Base-by-base conservation (phyloP, 2,329 filamentous ascomycete species). In the Phoma herbarum region DNA sequence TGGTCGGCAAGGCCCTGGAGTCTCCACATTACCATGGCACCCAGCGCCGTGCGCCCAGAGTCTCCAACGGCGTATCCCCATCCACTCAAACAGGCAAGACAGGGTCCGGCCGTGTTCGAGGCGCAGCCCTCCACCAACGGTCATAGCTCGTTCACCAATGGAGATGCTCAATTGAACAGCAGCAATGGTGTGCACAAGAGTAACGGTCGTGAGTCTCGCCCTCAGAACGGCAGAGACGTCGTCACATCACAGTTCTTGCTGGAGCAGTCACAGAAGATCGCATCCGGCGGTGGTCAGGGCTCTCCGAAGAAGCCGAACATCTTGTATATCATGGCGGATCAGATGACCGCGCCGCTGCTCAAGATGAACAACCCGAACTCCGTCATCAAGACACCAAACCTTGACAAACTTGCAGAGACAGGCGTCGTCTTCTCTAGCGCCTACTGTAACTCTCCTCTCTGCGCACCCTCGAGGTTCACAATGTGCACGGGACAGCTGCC, bases 291-390 rank as follows among this genome's bases (percentile, higher is more conserved):
- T 14, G 45, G 49, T 16, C 53, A 61, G 8, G 51, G 58, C 22
- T 25, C 55, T 18, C 39, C 63, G 7, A 74, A 68, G 48, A 84
- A 84, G 75, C 90, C 90, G 61, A 93, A 93, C 78, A 91, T 94
- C 67, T 83, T 93, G 45, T 97, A 95, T 83, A 96, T 97, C 81
- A 97, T 97, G 93, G 93, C 93, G 53, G 93, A 97, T 79, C 93
- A 97, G 81, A 87, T 97, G 77, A 91, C 93, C 18, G 93, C 93
- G 26, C 93, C 93, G 18, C 85, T 93, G 68, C 86, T 97, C 67
- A 94, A 93, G 81, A 94, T 97, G 82, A 93, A 97, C 82, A 93
- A 97, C 78, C 85, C 88, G 44, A 83, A 90, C 51, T 96, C 93
- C 1, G 90, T 91, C 75, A 97, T 97, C 84, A 91, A 93, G 79